Evolutionary conservation across 495 filamentous ascomycete species (phyloP), one percentile per base, ranked within the genome.

Genomic region (Penicillium atrosanguineum): DNA sequence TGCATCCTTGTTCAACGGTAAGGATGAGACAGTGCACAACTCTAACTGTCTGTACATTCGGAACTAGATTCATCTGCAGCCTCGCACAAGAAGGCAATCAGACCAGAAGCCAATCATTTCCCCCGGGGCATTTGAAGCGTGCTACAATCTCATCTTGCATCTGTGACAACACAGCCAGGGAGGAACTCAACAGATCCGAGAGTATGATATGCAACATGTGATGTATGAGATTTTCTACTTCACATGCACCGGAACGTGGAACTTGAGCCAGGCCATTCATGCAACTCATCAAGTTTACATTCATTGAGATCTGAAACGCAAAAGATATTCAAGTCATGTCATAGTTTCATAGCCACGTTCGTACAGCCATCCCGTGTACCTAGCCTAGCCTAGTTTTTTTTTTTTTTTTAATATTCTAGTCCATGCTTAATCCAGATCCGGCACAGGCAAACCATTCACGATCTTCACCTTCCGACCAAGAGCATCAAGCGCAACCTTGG

Each of bases 401-500:
- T 31, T 1, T 1, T 2, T 31, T 8, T 34, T 12, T 12, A 12
- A 4, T 34, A 12, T 34, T 26, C 23, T 2, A 23, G 2, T 23
- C 23, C 23, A 23, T 38, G 45, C 36, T 71, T 65, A 88, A 68
- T 88, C 85, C 40, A 89, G 63, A 68, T 89, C 87, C 6, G 89
- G 89, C 36, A 96, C 81, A 4, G 91, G 93, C 63, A 97, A 66
- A 45, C 90, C 88, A 64, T 95, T 83, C 19, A 91, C 78, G 61
- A 96, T 76, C 78, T 85, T 89, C 62, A 92, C 80, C 61, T 77
- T 86, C 54, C 86, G 68, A 0, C 93, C 93, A 52, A 90, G 59
- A 60, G 81, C 79, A 62, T 84, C 71, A 67, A 96, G 69, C 5
- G 90, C 91, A 56, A 86, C 76, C 59, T 79, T 77, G 6, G 90